Evolutionary conservation across 345 rosid genomes (phyloP), one percentile per base, ranked within the genome.

Genomic region (Citrus trifoliata): DNA sequence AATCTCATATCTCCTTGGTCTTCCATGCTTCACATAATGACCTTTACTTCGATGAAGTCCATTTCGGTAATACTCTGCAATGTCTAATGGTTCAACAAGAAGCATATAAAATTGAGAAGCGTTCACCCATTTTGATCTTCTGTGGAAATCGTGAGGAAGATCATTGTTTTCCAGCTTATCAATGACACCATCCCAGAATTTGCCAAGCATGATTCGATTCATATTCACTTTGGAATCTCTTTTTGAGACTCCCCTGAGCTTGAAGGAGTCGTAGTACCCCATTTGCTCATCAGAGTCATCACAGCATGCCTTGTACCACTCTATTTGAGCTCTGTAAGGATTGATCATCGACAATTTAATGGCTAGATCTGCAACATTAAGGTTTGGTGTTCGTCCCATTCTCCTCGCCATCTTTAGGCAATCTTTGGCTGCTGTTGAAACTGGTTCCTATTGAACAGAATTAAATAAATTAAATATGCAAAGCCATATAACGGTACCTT

Each of bases 191-290:
- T 94, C 88, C 97, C 97, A 96, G 83, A 94, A 93, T 5, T 0
- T 55, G 3, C 87, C 96, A 27, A 96, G 97, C 83, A 32, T 89
- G 81, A 40, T 59, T 32, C 97, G 86, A 37, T 90, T 91, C 91
- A 89, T 42, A 82, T 93, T 89, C 7, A 93, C 82, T 64, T n/a
- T 85, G 25, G 48, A 80, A 80, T 88, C 94, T 69, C 90, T 85
- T 82, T 3, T 85, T 0, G 88, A 82, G 27, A 90, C 78, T 48
- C 80, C 83, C 13, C 81, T 76, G 35, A 33, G 74, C 89, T 86
- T 96, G 81, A 91, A 96, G 13, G 89, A 86, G 73, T 96, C 98
- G 16, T 94, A 94, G 83, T 93, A 93, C 10, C 97, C 90, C 35
- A 90, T 79, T 48, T 88, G 80, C 67, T 88, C 87, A 60, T 80